Percentiles rank a stretch among this genome's conserved stretches.
These are phyloP conservation scores for Syncephalastrum sp. DNA, from an alignment of 371 early-diverging fungal genomes.

Conservation along the genomic window DNA sequence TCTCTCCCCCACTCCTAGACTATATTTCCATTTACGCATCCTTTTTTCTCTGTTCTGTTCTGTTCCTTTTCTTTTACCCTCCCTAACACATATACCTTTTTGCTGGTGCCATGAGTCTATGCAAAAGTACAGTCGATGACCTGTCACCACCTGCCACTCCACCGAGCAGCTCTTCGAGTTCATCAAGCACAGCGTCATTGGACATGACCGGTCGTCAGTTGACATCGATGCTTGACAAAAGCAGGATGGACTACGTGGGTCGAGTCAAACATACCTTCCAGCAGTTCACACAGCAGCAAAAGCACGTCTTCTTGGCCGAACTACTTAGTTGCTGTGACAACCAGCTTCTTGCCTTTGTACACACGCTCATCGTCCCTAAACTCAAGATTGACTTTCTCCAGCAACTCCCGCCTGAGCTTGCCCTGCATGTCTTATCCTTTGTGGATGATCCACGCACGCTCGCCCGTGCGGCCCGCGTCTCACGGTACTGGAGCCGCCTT, in stretches of 20 bases:
- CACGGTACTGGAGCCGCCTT: slow-evolving; percentile 72
- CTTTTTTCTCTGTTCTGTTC: too few species aligned
- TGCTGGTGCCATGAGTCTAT: background rate
- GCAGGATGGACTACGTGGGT: too few species aligned
- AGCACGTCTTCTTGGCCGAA: slow-evolving; percentile 40
- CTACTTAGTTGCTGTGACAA: slow-evolving; percentile 56
- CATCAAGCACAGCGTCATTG: background rate
- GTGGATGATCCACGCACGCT: slow-evolving; percentile 72
- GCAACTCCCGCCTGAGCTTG: slow-evolving; percentile 74
- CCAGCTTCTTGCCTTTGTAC: slow-evolving; percentile 56
- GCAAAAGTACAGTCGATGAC: slow-evolving; percentile 19
- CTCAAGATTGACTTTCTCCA: slow-evolving; percentile 81
- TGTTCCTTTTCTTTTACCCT: background rate
- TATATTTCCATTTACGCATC: too few species aligned
- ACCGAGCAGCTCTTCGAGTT: slow-evolving; percentile 27
- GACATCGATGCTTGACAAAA: too few species aligned
- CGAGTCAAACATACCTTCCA: slow-evolving; percentile 23
- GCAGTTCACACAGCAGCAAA: slow-evolving; percentile 33
- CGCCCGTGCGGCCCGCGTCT: slow-evolving; percentile 74
- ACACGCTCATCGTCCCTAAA: slow-evolving; percentile 58
- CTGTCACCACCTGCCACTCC: slow-evolving; percentile 50
- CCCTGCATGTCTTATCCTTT: slow-evolving; percentile 68
- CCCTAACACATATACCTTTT: background rate
- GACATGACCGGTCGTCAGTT: too few species aligned
- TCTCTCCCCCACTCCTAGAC: too few species aligned